These are phyloP conservation scores for Arthrinium puccinioides DNA, from an alignment of 2,329 filamentous ascomycete species.

Conservation along the genomic window DNA sequence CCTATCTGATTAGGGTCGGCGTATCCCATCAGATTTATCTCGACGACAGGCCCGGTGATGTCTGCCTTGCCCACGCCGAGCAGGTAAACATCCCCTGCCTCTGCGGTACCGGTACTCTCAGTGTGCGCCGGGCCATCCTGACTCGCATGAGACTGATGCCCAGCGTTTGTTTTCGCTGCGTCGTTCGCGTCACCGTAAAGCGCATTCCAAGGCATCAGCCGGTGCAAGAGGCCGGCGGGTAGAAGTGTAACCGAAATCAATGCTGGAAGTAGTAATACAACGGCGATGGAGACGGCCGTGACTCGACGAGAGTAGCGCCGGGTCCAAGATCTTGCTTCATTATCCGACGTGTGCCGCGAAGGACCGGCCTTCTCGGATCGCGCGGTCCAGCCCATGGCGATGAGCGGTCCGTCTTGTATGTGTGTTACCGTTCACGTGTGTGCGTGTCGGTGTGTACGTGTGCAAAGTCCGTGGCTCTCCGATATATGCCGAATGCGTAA, in stretches of 20 bases:
- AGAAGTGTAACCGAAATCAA: constrained; percentile 1
- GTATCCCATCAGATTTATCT: constrained; percentile 89
- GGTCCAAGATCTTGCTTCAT: neutral
- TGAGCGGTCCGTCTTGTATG: too few species aligned
- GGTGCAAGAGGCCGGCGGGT: neutral
- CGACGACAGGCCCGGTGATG: constrained; percentile 67
- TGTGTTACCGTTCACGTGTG: too few species aligned
- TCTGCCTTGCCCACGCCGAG: constrained; percentile 51
- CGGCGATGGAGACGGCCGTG: neutral
- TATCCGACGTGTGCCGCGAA: neutral
- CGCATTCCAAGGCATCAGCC: neutral
- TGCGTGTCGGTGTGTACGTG: too few species aligned
- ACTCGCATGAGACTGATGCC: too few species aligned
- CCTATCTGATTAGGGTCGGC: constrained; percentile 79
- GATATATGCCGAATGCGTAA: too few species aligned
- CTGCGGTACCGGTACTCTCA: too few species aligned
- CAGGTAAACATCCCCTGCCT: constrained; percentile 35
- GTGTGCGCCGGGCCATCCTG: too few species aligned
- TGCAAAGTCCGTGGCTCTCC: too few species aligned
- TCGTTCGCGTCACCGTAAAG: neutral
- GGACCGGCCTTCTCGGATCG: constrained; percentile 6
- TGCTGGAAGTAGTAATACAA: constrained; percentile 2
- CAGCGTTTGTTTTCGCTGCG: neutral
- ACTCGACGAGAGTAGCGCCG: neutral
- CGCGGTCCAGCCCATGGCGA: too few species aligned